Conservation (phyloP, 2,329 filamentous ascomycete species). For the Aureobasidium leucospermi region DNA sequence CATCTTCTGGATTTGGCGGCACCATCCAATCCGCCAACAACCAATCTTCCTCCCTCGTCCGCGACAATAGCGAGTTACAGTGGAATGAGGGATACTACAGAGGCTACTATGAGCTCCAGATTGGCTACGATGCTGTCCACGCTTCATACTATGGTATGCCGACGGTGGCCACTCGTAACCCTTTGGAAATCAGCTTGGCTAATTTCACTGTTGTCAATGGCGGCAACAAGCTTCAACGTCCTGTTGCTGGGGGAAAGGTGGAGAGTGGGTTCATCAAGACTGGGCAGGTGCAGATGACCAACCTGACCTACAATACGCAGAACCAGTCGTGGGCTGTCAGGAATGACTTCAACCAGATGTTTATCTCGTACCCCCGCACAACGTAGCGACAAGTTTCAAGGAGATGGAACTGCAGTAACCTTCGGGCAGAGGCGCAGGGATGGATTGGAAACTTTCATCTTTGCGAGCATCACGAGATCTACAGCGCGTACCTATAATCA, state of each 20-base stretch:
- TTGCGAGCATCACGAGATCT: background rate
- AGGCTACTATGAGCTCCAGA: slow-evolving; percentile 60
- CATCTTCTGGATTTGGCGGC: slow-evolving; percentile 51
- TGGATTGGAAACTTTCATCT: no score
- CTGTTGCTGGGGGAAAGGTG: slow-evolving; percentile 40
- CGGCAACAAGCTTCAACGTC: slow-evolving; percentile 48
- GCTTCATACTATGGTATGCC: slow-evolving; percentile 59
- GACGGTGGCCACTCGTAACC: slow-evolving; percentile 50
- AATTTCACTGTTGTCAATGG: slow-evolving; percentile 59
- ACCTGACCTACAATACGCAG: slow-evolving; percentile 22
- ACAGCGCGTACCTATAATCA: background rate
- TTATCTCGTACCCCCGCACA: background rate
- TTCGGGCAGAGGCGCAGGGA: no score
- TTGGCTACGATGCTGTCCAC: slow-evolving; percentile 47
- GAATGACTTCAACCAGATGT: slow-evolving; percentile 14
- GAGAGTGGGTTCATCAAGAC: slow-evolving; percentile 49
- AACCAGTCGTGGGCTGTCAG: slow-evolving; percentile 7
- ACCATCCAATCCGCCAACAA: slow-evolving; percentile 43
- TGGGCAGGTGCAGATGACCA: slow-evolving; percentile 25
- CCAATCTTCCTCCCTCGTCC: slow-evolving; percentile 32
- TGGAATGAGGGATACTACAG: slow-evolving; percentile 67
- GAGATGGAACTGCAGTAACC: background rate
- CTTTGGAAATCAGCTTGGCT: slow-evolving; percentile 56
- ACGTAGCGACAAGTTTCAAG: background rate
- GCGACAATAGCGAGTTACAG: slow-evolving; percentile 54